A percentile compares a stretch with the other conserved stretches of the same genome.
Evolutionary conservation across 768 basidiomycete species (phyloP).

Genomic region (Coprinopsis sp.): DNA sequence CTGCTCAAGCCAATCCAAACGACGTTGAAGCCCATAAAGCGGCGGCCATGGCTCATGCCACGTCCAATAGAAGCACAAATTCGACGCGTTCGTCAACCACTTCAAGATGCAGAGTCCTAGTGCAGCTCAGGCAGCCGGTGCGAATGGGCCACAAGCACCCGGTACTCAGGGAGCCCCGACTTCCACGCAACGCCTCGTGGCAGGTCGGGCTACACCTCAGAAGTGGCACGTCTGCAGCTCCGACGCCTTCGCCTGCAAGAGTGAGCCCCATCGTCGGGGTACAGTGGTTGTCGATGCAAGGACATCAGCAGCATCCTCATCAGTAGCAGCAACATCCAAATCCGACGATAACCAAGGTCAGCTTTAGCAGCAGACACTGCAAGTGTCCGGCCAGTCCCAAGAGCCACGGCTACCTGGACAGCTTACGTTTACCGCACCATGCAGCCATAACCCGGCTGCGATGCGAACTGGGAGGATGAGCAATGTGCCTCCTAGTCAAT

Average conservation of each 20-base stretch:
- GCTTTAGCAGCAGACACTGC: conserved; percentile 7
- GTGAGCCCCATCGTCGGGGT: neutral
- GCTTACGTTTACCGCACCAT: conserved; percentile 6
- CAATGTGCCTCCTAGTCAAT: conserved; percentile 11
- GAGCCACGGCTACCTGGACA: conserved; percentile 17
- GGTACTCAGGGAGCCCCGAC: too few species aligned
- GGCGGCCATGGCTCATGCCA: too few species aligned
- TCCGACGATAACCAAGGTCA: neutral
- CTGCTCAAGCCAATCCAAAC: too few species aligned
- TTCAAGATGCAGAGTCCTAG: too few species aligned
- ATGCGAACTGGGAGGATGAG: conserved; percentile 12
- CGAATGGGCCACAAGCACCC: too few species aligned
- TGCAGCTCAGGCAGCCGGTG: too few species aligned
- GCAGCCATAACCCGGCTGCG: conserved; percentile 7
- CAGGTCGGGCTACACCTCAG: too few species aligned
- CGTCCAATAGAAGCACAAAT: too few species aligned
- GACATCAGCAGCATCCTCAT: conserved; percentile 6
- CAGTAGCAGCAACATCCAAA: conserved; percentile 2
- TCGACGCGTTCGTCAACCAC: too few species aligned
- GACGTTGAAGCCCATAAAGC: too few species aligned
- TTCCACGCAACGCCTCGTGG: too few species aligned
- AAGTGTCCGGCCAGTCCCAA: conserved; percentile 13
- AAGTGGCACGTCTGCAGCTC: neutral
- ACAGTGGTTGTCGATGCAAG: neutral
- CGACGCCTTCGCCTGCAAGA: neutral